These are phyloP conservation scores for Aphanomyces stellatus DNA, from an alignment of 352 stramenopile genomes.

Conservation along the genomic window DNA sequence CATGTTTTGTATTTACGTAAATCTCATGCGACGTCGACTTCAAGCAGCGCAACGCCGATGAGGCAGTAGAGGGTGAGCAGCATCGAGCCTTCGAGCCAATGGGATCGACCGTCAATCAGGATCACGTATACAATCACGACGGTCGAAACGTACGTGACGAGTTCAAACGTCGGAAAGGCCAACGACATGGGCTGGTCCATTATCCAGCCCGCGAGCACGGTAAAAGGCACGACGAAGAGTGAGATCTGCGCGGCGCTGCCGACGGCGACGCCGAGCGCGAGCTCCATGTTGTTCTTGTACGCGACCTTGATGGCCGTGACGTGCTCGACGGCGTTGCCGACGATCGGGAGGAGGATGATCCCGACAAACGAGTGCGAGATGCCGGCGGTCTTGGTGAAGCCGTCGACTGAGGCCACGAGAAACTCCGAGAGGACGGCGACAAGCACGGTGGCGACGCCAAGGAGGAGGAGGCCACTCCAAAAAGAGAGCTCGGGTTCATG, in stretches of 20 bases:
- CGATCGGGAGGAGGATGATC: slow-evolving; percentile 83
- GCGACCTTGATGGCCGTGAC: slow-evolving; percentile 80
- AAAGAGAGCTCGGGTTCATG: slow-evolving; percentile 44
- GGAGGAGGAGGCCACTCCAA: slow-evolving; percentile 30
- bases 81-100: slow-evolving; percentile 40
- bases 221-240: slow-evolving; percentile 78
- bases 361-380: slow-evolving; percentile 28
- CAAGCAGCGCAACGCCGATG: slow-evolving; percentile 30
- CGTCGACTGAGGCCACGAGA: slow-evolving; percentile 28
- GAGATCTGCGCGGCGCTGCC: slow-evolving; percentile 81
- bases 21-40: slow-evolving; percentile 14
- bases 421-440: slow-evolving; percentile 75
- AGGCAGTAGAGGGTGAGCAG: slow-evolving; percentile 42
- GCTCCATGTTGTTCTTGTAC: slow-evolving; percentile 89
- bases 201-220: slow-evolving; percentile 72
- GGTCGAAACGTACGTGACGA: slow-evolving; percentile 64
- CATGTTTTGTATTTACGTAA: no score
- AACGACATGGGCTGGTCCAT: slow-evolving; percentile 74
- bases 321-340: slow-evolving; percentile 88
- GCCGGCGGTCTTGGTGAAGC: slow-evolving; percentile 16
- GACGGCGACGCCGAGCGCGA: slow-evolving; percentile 83
- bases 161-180: slow-evolving; percentile 80
- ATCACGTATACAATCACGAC: slow-evolving; percentile 65
- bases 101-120: slow-evolving; percentile 32
- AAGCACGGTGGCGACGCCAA: slow-evolving; percentile 55